These are phyloP conservation scores for Globisporangium perplexum DNA, from an alignment of 352 stramenopile genomes.

Conservation along the genomic window DNA sequence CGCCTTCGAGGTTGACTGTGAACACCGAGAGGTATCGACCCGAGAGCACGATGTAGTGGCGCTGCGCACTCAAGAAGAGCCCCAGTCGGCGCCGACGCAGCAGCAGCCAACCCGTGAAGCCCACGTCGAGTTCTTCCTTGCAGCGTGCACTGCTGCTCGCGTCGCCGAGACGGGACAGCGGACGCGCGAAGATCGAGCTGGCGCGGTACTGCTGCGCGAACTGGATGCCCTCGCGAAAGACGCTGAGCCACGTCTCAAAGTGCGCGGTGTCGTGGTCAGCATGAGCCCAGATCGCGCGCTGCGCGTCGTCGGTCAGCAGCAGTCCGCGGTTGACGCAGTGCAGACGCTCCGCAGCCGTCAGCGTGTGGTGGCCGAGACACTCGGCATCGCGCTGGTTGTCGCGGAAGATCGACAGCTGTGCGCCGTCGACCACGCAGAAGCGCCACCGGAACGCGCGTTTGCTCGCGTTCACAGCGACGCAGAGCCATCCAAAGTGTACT, in stretches of 20 bases:
- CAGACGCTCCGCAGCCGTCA: slow-evolving; percentile 30
- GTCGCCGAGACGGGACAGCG: background rate
- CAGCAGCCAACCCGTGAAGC: slow-evolving; percentile 26
- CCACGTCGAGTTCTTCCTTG: slow-evolving; percentile 4
- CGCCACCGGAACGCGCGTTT: slow-evolving; percentile 33
- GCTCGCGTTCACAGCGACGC: slow-evolving; percentile 16
- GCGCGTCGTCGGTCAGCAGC: slow-evolving; percentile 21
- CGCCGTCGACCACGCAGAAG: slow-evolving; percentile 38
- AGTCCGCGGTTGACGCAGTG: slow-evolving; percentile 38
- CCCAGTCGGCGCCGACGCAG: slow-evolving; percentile 15
- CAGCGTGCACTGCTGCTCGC: background rate
- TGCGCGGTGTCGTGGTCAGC: slow-evolving; percentile 20
- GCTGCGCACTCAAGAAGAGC: slow-evolving; percentile 12
- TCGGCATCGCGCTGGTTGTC: slow-evolving; percentile 9
- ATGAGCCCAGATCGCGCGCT: slow-evolving; percentile 31
- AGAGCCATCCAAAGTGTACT: slow-evolving; percentile 32
- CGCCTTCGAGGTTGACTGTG: slow-evolving; percentile 32
- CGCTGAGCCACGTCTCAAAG: slow-evolving; percentile 32
- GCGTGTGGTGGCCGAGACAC: slow-evolving; percentile 10
- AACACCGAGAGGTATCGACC: slow-evolving; percentile 25
- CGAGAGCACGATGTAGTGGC: slow-evolving; percentile 33
- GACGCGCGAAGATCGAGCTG: slow-evolving; percentile 19
- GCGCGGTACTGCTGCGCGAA: slow-evolving; percentile 8
- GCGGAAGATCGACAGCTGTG: slow-evolving; percentile 22
- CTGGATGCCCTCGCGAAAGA: slow-evolving; percentile 17